phyloP scores from a whole-genome alignment of 208 protist species.

The Leishmania guyanensis region DNA sequence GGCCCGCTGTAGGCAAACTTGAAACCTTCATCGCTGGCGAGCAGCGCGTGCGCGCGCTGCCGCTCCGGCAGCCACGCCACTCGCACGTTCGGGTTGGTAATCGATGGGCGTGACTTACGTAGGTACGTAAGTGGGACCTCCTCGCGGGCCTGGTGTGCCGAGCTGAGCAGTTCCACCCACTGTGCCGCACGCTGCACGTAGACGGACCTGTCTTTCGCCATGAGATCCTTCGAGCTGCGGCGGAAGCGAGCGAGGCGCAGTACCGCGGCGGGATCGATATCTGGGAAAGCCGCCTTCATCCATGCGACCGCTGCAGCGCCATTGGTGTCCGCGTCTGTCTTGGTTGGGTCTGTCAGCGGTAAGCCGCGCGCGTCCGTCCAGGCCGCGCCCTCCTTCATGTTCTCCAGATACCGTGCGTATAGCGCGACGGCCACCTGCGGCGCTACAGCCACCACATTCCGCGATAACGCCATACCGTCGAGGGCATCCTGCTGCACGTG shows the following conservation, averaged over 20 bases:
- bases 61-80: slow-evolving; percentile 76
- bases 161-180: slow-evolving; percentile 82
- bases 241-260: slow-evolving; percentile 80
- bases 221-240: slow-evolving; percentile 56
- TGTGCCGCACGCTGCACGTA: slow-evolving; percentile 70
- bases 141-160: slow-evolving; percentile 45
- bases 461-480: slow-evolving; percentile 48
- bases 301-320: slow-evolving; percentile 45
- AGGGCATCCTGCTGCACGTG: slow-evolving; percentile 33
- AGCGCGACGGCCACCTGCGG: slow-evolving; percentile 76
- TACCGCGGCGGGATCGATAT: slow-evolving; percentile 65
- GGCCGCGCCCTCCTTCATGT: slow-evolving; percentile 24
- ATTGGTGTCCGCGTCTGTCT: slow-evolving; percentile 10
- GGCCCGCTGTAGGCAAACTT: slow-evolving; percentile 54
- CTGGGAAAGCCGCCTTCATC: slow-evolving; percentile 63
- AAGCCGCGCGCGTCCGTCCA: slow-evolving; percentile 17
- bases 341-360: slow-evolving; percentile 25
- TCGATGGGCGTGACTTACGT: slow-evolving; percentile 71
- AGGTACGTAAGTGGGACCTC: slow-evolving; percentile 85
- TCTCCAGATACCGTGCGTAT: slow-evolving; percentile 47
- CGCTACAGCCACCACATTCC: slow-evolving; percentile 58
- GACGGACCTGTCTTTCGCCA: slow-evolving; percentile 64
- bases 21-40: slow-evolving; percentile 79
- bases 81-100: slow-evolving; percentile 78
- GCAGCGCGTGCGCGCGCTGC: slow-evolving; percentile 46